Percentiles rank a stretch among this genome's conserved stretches.
phyloP scores from a whole-genome alignment of 441 rosid genomes.

The Gossypium schwendimanii region DNA sequence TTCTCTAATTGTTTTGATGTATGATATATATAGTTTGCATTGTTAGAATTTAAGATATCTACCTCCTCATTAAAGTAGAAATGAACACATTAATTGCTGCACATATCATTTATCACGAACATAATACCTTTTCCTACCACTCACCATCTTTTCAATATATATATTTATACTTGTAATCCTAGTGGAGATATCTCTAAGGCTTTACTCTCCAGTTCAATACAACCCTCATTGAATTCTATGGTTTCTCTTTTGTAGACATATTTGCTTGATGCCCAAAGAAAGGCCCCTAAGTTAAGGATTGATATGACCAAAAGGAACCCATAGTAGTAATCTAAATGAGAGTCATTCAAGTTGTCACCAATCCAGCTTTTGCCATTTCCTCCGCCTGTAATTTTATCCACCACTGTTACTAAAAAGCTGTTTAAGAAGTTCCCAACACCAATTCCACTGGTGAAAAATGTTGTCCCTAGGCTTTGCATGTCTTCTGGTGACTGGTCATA shows the following conservation, averaged over 20 bases:
- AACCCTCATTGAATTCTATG: slow-evolving; percentile 29
- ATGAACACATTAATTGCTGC: background rate
- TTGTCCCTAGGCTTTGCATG: slow-evolving; percentile 87
- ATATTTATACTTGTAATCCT: slow-evolving; percentile 36
- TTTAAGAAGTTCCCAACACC: slow-evolving; percentile 81
- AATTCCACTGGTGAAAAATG: slow-evolving; percentile 77
- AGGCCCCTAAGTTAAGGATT: slow-evolving; percentile 47
- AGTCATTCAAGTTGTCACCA: slow-evolving; percentile 67
- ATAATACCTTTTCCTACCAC: background rate
- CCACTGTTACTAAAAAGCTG: slow-evolving; percentile 66
- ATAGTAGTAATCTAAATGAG: slow-evolving; percentile 71
- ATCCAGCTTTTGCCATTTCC: slow-evolving; percentile 66
- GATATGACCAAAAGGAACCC: slow-evolving; percentile 65
- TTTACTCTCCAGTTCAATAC: slow-evolving; percentile 41
- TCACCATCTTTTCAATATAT: background rate
- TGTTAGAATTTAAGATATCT: background rate
- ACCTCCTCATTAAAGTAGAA: background rate
- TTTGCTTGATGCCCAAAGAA: slow-evolving; percentile 55
- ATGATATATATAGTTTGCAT: background rate
- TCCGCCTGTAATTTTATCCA: slow-evolving; percentile 45
- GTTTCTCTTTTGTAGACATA: slow-evolving; percentile 61
- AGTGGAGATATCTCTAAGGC: slow-evolving; percentile 47
- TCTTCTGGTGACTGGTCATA: slow-evolving; percentile 82
- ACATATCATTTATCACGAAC: background rate
- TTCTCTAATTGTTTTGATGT: background rate